Percentiles rank a stretch among this genome's conserved stretches.
phyloP scores from a whole-genome alignment of 371 early-diverging fungal genomes.

The Haplosporangium sp. region DNA sequence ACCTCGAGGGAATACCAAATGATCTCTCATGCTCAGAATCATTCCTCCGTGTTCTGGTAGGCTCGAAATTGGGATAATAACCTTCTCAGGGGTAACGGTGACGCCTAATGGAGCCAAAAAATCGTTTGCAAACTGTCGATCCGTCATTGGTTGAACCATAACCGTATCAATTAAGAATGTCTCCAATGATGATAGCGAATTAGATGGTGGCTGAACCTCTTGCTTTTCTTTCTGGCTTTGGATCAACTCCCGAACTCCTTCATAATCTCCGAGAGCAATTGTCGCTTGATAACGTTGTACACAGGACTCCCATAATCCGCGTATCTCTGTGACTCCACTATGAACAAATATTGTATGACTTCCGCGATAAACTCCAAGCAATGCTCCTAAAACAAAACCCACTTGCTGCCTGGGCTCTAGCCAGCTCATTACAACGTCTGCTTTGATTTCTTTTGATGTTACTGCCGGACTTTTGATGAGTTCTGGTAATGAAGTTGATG shows the following conservation, averaged over 20 bases:
- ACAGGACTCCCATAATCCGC: slow-evolving; percentile 74
- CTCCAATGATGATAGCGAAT: slow-evolving; percentile 69
- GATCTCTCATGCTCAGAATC: slow-evolving; percentile 70
- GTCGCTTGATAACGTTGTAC: slow-evolving; percentile 69
- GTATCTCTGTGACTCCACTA: slow-evolving; percentile 67
- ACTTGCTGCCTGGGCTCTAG: slow-evolving; percentile 87
- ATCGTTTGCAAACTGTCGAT: slow-evolving; percentile 70
- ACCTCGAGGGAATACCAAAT: slow-evolving; percentile 28
- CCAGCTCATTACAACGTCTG: slow-evolving; percentile 62
- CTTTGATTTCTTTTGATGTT: not conserved
- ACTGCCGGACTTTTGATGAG: not conserved
- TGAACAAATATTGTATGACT: slow-evolving; percentile 71
- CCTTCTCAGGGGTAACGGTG: slow-evolving; percentile 58
- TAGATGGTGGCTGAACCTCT: not conserved
- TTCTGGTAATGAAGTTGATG: slow-evolving; percentile 6
- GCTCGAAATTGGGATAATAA: slow-evolving; percentile 75
- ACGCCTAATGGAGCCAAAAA: slow-evolving; percentile 73
- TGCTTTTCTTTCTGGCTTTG: slow-evolving; percentile 14
- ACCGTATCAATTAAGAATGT: slow-evolving; percentile 77
- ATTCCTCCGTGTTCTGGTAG: slow-evolving; percentile 84
- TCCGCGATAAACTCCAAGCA: slow-evolving; percentile 78
- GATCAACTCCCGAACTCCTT: slow-evolving; percentile 66
- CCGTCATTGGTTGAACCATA: slow-evolving; percentile 68
- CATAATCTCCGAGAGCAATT: slow-evolving; percentile 77
- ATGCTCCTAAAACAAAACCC: slow-evolving; percentile 75